Percentiles rank a stretch among this genome's conserved stretches.
phyloP scores from a whole-genome alignment of 805 yeast genomes.

The Tetrapisispora taiwanensis region DNA sequence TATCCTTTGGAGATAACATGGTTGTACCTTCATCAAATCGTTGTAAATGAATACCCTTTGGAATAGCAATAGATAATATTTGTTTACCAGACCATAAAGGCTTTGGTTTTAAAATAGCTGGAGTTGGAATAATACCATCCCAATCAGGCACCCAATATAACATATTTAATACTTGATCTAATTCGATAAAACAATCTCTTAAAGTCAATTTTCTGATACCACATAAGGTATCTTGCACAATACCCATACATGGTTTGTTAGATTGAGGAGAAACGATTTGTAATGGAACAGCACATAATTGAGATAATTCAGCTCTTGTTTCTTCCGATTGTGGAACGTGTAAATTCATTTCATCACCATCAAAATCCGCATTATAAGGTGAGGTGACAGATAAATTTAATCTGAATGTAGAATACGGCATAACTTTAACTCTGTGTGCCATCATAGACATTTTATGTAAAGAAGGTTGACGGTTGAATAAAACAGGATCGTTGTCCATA shows the following conservation, averaged over 20 bases:
- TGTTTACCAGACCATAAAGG: constrained; percentile 98
- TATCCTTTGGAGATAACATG: constrained; percentile 75
- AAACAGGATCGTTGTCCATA: constrained; percentile 94
- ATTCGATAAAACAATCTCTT: constrained; percentile 80
- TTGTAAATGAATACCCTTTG: constrained; percentile 90
- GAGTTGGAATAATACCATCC: constrained; percentile 97
- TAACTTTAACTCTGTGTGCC: constrained; percentile 96
- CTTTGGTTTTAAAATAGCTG: constrained; percentile 87
- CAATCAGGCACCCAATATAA: constrained; percentile 96
- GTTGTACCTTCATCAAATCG: constrained; percentile 88
- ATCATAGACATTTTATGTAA: constrained; percentile 99
- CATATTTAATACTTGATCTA: constrained; percentile 92
- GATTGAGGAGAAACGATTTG: constrained; percentile 98
- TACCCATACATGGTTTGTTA: constrained; percentile 99
- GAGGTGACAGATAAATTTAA: constrained; percentile 93
- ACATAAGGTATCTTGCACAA: constrained; percentile 96
- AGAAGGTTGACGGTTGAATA: constrained; percentile 98
- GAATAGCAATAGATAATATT: constrained; percentile 82
- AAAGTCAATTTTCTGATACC: constrained; percentile 94
- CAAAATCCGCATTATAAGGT: constrained; percentile 99
- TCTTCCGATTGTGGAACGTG: constrained; percentile 98
- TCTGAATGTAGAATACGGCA: constrained; percentile 98
- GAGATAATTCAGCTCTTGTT: constrained; percentile 90
- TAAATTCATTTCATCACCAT: constrained; percentile 99
- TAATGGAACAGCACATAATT: constrained; percentile 92